phyloP scores from a whole-genome alignment of 2,329 filamentous ascomycete genomes.

The Cladosporium sp. region DNA sequence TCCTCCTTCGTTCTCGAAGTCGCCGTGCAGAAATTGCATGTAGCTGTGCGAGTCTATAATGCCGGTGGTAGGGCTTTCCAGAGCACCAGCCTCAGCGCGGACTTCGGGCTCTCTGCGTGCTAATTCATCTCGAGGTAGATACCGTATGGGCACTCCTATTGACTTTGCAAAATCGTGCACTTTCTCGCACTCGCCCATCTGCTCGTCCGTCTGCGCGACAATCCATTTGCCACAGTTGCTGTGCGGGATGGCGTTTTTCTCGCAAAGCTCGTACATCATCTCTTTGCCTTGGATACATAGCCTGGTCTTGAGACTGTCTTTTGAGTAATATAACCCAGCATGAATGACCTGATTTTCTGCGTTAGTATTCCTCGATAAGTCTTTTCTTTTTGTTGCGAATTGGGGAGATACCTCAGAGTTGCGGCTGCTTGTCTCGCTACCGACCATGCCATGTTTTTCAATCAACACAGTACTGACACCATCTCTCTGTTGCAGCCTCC shows the following conservation, averaged over 20 bases:
- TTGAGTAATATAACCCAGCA: constrained; percentile 88
- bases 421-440: constrained; percentile 83
- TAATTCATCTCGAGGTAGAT: constrained; percentile 67
- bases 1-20: constrained; percentile 76
- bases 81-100: constrained; percentile 67
- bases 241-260: constrained; percentile 66
- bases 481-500: constrained; percentile 65
- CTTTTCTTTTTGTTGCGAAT: not conserved
- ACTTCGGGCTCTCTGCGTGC: constrained; percentile 71
- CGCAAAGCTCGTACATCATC: constrained; percentile 78
- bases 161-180: constrained; percentile 56
- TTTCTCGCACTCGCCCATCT: constrained; percentile 65
- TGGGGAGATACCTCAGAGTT: constrained; percentile 71
- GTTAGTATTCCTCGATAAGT: not conserved
- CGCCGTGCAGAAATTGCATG: constrained; percentile 78
- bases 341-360: constrained; percentile 72
- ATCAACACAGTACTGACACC: constrained; percentile 72
- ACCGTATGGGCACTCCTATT: constrained; percentile 70
- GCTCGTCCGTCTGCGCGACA: constrained; percentile 75
- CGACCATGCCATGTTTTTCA: constrained; percentile 73
- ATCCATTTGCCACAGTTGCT: constrained; percentile 89
- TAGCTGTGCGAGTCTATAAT: constrained; percentile 86
- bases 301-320: constrained; percentile 72
- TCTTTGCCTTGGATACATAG: constrained; percentile 79
- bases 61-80: constrained; percentile 85